Evolutionary conservation across 2,329 filamentous ascomycete species (phyloP).

Genomic region (Seiridium unicorne): DNA sequence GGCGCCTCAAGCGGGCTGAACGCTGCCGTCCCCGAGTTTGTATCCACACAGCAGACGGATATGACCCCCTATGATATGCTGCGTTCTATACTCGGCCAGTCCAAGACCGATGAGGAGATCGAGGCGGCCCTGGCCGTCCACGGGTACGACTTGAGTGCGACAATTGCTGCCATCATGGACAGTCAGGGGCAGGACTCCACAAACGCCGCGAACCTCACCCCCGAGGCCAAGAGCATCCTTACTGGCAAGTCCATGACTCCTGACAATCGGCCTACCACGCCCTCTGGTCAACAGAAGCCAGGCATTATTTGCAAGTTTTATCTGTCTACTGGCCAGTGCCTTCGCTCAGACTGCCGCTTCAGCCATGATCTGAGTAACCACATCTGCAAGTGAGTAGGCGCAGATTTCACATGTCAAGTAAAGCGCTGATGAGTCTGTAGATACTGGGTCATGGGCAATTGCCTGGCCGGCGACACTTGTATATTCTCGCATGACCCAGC

Average conservation of each 20-base stretch:
- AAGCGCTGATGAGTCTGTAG: conserved; percentile 42
- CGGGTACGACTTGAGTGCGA: conserved; percentile 90
- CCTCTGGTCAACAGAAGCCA: conserved; percentile 73
- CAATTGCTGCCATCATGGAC: conserved; percentile 86
- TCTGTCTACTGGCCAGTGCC: conserved; percentile 90
- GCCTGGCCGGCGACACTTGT: conserved; percentile 88
- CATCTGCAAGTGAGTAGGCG: conserved; percentile 84
- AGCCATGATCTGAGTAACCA: conserved; percentile 95
- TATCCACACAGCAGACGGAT: conserved; percentile 68
- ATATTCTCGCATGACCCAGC: conserved; percentile 97
- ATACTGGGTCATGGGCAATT: conserved; percentile 96
- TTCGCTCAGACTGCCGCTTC: conserved; percentile 93
- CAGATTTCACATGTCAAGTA: background rate
- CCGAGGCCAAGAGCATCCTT: conserved; percentile 66
- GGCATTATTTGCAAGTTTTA: conserved; percentile 97
- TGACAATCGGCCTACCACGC: conserved; percentile 72
- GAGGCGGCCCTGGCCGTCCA: conserved; percentile 86
- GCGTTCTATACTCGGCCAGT: conserved; percentile 86
- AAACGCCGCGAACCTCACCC: conserved; percentile 38
- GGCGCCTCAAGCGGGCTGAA: conserved; percentile 71
- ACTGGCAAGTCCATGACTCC: conserved; percentile 89
- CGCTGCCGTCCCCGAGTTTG: conserved; percentile 78
- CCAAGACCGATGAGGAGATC: conserved; percentile 89
- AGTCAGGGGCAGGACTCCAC: conserved; percentile 53
- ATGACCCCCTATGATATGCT: conserved; percentile 99